Conservation (phyloP, 768 basidiomycete genomes). For the Lactarius sanguifluus region DNA sequence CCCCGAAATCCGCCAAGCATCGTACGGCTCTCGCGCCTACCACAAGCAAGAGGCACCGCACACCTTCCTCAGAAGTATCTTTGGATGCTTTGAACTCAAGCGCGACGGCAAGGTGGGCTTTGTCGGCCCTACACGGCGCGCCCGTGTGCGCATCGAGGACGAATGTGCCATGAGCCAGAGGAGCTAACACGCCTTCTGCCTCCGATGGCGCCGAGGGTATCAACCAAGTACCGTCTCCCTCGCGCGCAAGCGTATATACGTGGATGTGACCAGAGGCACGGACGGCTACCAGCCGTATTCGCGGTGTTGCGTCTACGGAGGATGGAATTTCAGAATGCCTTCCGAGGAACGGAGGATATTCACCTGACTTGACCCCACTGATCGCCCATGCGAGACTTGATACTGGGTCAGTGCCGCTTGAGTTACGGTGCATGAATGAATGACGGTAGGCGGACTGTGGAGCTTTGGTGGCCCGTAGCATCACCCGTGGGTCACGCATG, state of each 20-base stretch:
- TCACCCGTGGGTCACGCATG: conserved; percentile 69
- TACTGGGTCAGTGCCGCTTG: conserved; percentile 46
- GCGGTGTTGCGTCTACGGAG: conserved; percentile 43
- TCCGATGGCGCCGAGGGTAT: conserved; percentile 38
- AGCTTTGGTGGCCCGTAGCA: conserved; percentile 49
- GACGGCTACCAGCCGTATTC: conserved; percentile 62
- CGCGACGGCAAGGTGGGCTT: conserved; percentile 43
- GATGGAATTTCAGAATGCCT: conserved; percentile 5
- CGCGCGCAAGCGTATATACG: conserved; percentile 51
- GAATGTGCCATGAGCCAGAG: conserved; percentile 50
- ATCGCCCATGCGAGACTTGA: conserved; percentile 67
- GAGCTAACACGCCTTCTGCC: conserved; percentile 44
- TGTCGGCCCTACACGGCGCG: conserved; percentile 43
- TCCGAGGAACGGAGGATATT: conserved; percentile 8
- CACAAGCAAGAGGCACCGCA: conserved; percentile 48
- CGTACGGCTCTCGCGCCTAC: conserved; percentile 61
- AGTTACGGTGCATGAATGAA: conserved; percentile 38
- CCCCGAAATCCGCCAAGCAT: conserved; percentile 56
- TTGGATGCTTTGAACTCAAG: conserved; percentile 24
- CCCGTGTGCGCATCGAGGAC: conserved; percentile 59
- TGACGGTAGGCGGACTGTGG: conserved; percentile 42
- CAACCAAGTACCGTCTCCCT: conserved; percentile 39
- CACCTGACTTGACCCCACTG: conserved; percentile 54
- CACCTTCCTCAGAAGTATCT: conserved; percentile 32
- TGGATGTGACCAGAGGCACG: conserved; percentile 58